phyloP scores from a whole-genome alignment of 768 basidiomycete genomes.

The Pleurotus cornucopiae region DNA sequence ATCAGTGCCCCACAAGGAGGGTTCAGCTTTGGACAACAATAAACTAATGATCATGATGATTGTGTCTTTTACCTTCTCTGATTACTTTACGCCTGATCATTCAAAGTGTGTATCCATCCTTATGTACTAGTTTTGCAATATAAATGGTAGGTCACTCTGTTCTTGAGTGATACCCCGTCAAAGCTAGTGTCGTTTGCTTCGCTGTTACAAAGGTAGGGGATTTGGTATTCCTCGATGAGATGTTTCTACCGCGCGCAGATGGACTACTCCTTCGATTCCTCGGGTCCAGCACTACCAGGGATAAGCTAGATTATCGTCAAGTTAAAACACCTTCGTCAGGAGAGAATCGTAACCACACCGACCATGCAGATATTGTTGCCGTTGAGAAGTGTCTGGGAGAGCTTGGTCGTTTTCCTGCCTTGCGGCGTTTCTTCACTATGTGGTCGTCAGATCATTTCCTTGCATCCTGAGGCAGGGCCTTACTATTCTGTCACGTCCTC shows the following conservation, averaged over 20 bases:
- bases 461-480: slow-evolving; percentile 22
- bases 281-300: slow-evolving; percentile 68
- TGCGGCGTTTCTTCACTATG: slow-evolving; percentile 81
- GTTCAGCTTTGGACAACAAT: slow-evolving; percentile 85
- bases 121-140: slow-evolving; percentile 7
- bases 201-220: too few species aligned
- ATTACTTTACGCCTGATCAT: slow-evolving; percentile 8
- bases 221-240: too few species aligned
- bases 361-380: slow-evolving; percentile 98
- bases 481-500: slow-evolving; percentile 98
- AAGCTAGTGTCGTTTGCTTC: too few species aligned
- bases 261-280: slow-evolving; percentile 22
- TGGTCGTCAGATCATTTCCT: neutral
- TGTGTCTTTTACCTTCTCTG: slow-evolving; percentile 10
- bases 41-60: slow-evolving; percentile 14
- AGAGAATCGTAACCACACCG: slow-evolving; percentile 8
- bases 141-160: neutral
- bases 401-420: slow-evolving; percentile 73
- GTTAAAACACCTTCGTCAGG: neutral
- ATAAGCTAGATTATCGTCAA: slow-evolving; percentile 42
- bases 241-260: neutral
- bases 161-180: neutral
- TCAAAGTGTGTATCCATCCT: slow-evolving; percentile 3
- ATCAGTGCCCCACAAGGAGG: slow-evolving; percentile 90
- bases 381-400: slow-evolving; percentile 87